phyloP scores from a whole-genome alignment of 2,329 filamentous ascomycete genomes.

The Colletotrichum scovillei region DNA sequence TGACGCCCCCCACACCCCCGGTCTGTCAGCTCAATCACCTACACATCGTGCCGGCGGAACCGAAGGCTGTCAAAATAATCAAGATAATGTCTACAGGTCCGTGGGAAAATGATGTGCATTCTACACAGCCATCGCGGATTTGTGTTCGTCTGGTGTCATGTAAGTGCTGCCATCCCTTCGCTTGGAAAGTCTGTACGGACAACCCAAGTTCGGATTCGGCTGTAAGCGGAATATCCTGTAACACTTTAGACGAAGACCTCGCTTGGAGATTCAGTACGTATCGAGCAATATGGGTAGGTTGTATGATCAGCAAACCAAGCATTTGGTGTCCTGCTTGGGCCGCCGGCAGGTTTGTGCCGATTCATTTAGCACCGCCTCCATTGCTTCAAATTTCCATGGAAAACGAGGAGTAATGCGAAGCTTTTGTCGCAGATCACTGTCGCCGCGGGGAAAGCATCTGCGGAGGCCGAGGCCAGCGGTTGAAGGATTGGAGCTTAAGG shows the following conservation, averaged over 20 bases:
- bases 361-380: conserved; percentile 9
- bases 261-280: background rate
- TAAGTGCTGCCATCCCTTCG: conserved; percentile 25
- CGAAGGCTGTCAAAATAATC: background rate
- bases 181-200: background rate
- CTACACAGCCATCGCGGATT: background rate
- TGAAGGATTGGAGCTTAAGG: background rate
- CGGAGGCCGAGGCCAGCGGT: background rate
- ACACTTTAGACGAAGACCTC: conserved; percentile 7
- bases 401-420: background rate
- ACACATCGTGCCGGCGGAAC: background rate
- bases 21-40: background rate
- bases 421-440: background rate
- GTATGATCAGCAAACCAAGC: conserved; percentile 5
- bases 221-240: background rate
- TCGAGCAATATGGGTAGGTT: background rate
- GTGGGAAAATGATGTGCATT: background rate
- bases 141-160: conserved; percentile 30
- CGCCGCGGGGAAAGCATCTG: conserved; percentile 7
- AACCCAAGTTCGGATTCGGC: background rate
- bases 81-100: background rate
- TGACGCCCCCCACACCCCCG: background rate
- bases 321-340: background rate
- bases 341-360: conserved; percentile 4
- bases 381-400: conserved; percentile 4